Base-by-base conservation (phyloP, 2,329 filamentous ascomycete species). In the Pestalotiopsis sp. region DNA sequence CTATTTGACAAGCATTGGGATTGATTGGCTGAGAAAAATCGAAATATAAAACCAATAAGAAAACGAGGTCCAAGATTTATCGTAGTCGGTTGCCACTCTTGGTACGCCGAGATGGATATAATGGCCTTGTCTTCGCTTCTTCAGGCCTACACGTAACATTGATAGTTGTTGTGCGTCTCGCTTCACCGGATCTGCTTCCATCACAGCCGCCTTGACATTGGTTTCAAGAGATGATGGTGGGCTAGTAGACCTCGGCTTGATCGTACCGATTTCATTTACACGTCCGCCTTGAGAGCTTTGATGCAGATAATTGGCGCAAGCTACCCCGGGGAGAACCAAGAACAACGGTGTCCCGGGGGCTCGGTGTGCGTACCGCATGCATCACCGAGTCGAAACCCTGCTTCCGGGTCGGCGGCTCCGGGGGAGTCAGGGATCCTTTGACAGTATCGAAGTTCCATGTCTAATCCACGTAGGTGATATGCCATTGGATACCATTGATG, bases 11-110 rank as follows among this genome's bases (percentile, higher is more conserved):
- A 13, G 9, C 41, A 14, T 13, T 23, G 20, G 13, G 14, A 36
- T n/a, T 64, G 62, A 64, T 64, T 64, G 62, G 62, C 41, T 64
- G 31, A 52, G n/a, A 31, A 64, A 64, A 23, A 2, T 25, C 7
- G n/a, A 25, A 45, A 20, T 64, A 20, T 20, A 52, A 2, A 17
- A 23, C 62, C 62, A 64, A 64, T 64, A 20, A 64, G 38, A 64
- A 64, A 49, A 45, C 17, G 11, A n/a, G 38, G 14, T 56, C 62
- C 62, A 64, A 52, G 11, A 52, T 23, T 64, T 52, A 52, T 31
- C 9, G 31, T 63, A 36, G 5, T 12, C 20, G 17, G 12, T 11
- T 39, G 11, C 31, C n/a, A 36, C 14, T 14, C 20, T 20, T 20
- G 23, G 11, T 27, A 14, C 57, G 57, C 57, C 57, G 20, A 27